These are phyloP conservation scores for Tephrocybe sp. DNA, from an alignment of 768 basidiomycete genomes.

Conservation along the genomic window DNA sequence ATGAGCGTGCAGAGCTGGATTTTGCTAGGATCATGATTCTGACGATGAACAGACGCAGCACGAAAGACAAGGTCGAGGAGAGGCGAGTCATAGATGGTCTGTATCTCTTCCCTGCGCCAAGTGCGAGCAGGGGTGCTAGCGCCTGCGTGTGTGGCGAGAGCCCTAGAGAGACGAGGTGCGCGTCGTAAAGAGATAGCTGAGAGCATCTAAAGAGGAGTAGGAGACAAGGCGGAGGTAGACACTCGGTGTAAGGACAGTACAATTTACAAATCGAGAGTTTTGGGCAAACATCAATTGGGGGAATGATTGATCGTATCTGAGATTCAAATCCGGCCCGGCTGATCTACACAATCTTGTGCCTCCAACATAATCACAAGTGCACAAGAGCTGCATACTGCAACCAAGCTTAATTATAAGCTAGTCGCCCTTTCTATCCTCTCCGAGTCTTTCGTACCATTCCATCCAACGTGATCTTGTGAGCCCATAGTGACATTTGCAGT, in stretches of 20 bases:
- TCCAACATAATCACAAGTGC: too few relatives aligned
- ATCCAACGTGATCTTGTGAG: too few relatives aligned
- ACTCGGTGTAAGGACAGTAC: background rate
- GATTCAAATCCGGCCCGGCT: background rate
- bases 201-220: constrained; percentile 31
- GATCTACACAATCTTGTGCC: too few relatives aligned
- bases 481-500: too few relatives aligned
- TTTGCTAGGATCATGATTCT: constrained; percentile 84
- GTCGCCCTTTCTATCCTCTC: too few relatives aligned
- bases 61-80: constrained; percentile 87
- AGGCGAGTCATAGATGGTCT: constrained; percentile 81
- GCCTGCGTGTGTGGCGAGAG: constrained; percentile 63
- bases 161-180: constrained; percentile 33
- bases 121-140: constrained; percentile 40
- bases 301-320: background rate
- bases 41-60: constrained; percentile 80
- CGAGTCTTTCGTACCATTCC: too few relatives aligned
- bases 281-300: background rate
- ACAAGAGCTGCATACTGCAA: too few relatives aligned
- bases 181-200: constrained; percentile 27
- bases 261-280: background rate
- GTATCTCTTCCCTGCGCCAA: constrained; percentile 81
- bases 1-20: constrained; percentile 96
- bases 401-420: too few relatives aligned
- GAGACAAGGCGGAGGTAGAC: background rate